Evolutionary conservation across 2,329 filamentous ascomycete genomes (phyloP), one percentile per base, ranked within the genome.

Genomic region (Colletotrichum lini): DNA sequence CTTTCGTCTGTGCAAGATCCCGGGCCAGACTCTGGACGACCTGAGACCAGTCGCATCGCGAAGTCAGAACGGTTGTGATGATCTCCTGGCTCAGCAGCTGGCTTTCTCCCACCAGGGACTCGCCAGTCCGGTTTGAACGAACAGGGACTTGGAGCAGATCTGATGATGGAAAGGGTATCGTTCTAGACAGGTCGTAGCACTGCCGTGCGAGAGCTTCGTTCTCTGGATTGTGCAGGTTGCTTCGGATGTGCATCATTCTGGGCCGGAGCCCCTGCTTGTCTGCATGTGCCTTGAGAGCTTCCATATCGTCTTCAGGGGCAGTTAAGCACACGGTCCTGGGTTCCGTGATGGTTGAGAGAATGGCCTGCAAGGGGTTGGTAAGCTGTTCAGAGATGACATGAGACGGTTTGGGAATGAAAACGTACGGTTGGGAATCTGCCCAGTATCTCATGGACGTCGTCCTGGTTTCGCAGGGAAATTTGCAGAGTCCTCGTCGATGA

Each of bases 211-310:
- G 49, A 30, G 13, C 13, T 8, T 26, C 10, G 47, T 73, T 74
- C 9, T 70, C 67, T 8, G 61, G 62, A 40, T 74, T 67, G 40
- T 74, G 73, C 16, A 74, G 63, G 6, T 72, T 73, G 57, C 73
- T 67, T 16, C 70, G 67, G 42, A 74, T 73, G n/a, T 74, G 73
- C 40, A 74, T 60, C 40, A 68, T 62, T 58, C 70, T 73, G 18
- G 70, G 67, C n/a, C 61, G 65, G n/a, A 72, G 70, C 2, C 73
- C 69, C 21, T 68, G 47, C 18, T 63, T 40, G 23, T 73, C 73
- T 9, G 67, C 59, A n/a, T 67, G 72, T 3, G 63, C 64, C 38
- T 50, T 67, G 4, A 73, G 58, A 30, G 56, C 47, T 9, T 60
- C n/a, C 52, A 74, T 45, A n/a, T 71, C 63, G 45, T 47, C 53